Conservation (phyloP, 352 stramenopile species). For the Globisporangium megalacanthum region DNA sequence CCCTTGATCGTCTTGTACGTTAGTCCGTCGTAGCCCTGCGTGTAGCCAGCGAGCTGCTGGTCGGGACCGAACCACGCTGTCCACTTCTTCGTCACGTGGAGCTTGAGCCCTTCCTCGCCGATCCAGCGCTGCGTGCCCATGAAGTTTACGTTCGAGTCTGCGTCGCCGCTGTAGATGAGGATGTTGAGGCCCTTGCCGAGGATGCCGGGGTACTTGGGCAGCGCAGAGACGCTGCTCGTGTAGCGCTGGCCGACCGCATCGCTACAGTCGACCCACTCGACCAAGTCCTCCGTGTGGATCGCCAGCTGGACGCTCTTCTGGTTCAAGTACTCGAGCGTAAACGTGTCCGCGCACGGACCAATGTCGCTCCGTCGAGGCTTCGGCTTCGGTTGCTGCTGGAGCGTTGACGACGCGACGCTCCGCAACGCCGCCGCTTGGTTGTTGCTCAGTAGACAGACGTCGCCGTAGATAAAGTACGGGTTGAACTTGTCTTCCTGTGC, state of each 20-base stretch:
- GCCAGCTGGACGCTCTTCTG: slow-evolving; percentile 45
- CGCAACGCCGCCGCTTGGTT: slow-evolving; percentile 43
- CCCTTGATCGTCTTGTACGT: slow-evolving; percentile 91
- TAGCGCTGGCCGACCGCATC: slow-evolving; percentile 48
- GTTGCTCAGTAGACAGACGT: slow-evolving; percentile 64
- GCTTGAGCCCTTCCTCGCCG: slow-evolving; percentile 59
- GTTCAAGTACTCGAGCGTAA: slow-evolving; percentile 69
- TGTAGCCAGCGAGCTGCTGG: slow-evolving; percentile 82
- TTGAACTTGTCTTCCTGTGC: slow-evolving; percentile 45
- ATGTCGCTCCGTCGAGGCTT: slow-evolving; percentile 44
- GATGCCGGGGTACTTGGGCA: slow-evolving; percentile 70
- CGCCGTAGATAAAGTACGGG: slow-evolving; percentile 81
- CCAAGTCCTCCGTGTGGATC: slow-evolving; percentile 42
- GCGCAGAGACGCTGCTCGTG: slow-evolving; percentile 42
- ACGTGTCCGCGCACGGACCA: slow-evolving; percentile 55
- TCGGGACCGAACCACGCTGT: slow-evolving; percentile 67
- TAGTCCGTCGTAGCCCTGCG: slow-evolving; percentile 80
- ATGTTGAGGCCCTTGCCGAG: slow-evolving; percentile 37
- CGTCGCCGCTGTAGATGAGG: slow-evolving; percentile 75
- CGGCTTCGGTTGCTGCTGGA: slow-evolving; percentile 9
- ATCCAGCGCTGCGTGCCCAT: slow-evolving; percentile 88
- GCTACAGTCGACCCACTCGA: slow-evolving; percentile 68
- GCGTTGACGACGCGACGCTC: slow-evolving; percentile 22
- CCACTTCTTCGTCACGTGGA: slow-evolving; percentile 60
- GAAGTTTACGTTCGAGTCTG: slow-evolving; percentile 82